phyloP scores from a whole-genome alignment of 1,284 basidiomycete genomes.

The Vanrija sp. region DNA sequence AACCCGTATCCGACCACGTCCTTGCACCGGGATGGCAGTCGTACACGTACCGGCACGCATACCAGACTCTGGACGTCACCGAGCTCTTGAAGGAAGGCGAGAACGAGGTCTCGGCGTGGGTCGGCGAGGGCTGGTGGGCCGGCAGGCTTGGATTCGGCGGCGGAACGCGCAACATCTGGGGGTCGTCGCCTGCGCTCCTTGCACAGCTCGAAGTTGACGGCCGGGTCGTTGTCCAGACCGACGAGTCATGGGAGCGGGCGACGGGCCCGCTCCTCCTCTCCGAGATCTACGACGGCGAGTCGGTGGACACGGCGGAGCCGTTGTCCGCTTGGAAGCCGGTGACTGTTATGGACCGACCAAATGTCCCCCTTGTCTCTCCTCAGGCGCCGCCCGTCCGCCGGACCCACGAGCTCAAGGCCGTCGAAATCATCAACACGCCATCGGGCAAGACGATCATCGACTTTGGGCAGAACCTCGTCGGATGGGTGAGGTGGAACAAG shows the following conservation, averaged over 20 bases:
- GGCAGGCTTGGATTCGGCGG: conserved; percentile 22
- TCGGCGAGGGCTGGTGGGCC: conserved; percentile 42
- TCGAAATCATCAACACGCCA: conserved; percentile 29
- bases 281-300: conserved; percentile 40
- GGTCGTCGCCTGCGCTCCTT: conserved; percentile 23
- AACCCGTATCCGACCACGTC: conserved; percentile 32
- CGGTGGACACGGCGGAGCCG: conserved; percentile 18
- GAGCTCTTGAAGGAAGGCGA: conserved; percentile 18
- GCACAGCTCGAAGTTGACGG: conserved; percentile 33
- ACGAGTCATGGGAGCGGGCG: conserved; percentile 23
- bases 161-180: conserved; percentile 28
- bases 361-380: conserved; percentile 20
- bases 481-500: conserved; percentile 27
- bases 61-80: conserved; percentile 36
- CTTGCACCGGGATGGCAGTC: conserved; percentile 42
- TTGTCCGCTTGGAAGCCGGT: not conserved
- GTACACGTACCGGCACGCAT: conserved; percentile 35
- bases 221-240: conserved; percentile 12
- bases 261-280: conserved; percentile 19
- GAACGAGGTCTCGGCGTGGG: conserved; percentile 24
- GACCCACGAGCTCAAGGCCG: conserved; percentile 16
- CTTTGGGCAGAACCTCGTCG: conserved; percentile 43
- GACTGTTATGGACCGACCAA: conserved; percentile 15
- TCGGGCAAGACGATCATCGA: conserved; percentile 33
- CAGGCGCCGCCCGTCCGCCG: conserved; percentile 34